Conservation (phyloP, 345 rosid genomes). For the Citrus unshiu region DNA sequence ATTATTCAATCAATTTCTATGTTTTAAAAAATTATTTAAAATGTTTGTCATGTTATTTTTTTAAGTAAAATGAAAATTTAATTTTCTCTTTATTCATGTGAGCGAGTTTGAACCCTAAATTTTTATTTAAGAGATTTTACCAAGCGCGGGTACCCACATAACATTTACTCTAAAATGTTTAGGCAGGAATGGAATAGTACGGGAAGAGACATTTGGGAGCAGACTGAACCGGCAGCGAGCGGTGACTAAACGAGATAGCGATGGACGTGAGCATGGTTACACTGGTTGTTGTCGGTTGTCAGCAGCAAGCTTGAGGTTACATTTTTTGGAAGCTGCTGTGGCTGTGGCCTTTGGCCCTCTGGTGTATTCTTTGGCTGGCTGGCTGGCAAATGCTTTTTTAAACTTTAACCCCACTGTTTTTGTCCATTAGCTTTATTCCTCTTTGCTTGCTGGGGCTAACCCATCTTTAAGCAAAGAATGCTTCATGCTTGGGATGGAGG, state of each 20-base stretch:
- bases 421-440: slow-evolving; percentile 56
- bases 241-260: slow-evolving; percentile 28
- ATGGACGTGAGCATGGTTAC: background rate
- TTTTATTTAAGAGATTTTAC: too few relatives aligned
- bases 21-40: too few relatives aligned
- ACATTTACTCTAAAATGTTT: background rate
- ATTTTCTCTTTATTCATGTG: too few relatives aligned
- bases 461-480: slow-evolving; percentile 77
- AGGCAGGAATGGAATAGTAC: slow-evolving; percentile 25
- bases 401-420: slow-evolving; percentile 21
- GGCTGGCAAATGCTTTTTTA: background rate
- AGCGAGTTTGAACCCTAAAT: rapidly evolving
- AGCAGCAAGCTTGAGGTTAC: slow-evolving; percentile 1
- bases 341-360: too few relatives aligned
- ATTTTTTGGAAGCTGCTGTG: too few relatives aligned
- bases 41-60: too few relatives aligned
- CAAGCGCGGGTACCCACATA: too few relatives aligned
- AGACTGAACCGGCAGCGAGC: slow-evolving; percentile 31
- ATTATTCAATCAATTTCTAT: too few relatives aligned
- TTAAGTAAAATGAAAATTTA: too few relatives aligned
- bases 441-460: slow-evolving; percentile 34
- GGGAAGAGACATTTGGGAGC: slow-evolving; percentile 19
- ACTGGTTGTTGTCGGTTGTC: slow-evolving; percentile 48
- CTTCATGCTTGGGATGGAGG: slow-evolving; percentile 62
- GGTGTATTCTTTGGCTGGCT: background rate